Evolutionary conservation across 495 filamentous ascomycete genomes (phyloP).

Genomic region (Thermothielavioides terrestris): DNA sequence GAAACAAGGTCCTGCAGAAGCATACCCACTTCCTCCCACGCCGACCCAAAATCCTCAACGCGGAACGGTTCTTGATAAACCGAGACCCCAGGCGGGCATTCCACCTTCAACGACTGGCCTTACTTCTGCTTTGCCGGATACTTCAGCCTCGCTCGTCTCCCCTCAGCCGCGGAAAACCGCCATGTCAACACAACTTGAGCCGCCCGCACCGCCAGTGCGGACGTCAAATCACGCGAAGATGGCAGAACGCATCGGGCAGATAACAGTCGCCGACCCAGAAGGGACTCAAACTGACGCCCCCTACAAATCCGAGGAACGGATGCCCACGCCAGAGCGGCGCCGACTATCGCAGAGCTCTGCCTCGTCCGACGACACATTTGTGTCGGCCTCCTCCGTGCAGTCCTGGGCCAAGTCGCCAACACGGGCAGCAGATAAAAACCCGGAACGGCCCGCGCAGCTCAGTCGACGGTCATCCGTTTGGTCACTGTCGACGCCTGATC

Average conservation of each 20-base stretch:
- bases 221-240: neutral
- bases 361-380: conserved; percentile 39
- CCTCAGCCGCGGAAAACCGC: conserved; percentile 13
- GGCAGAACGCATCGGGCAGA: neutral
- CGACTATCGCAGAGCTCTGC: conserved; percentile 19
- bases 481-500: conserved; percentile 4
- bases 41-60: neutral
- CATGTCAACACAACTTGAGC: conserved; percentile 15
- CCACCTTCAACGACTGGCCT: conserved; percentile 8
- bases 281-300: neutral
- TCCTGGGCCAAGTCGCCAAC: conserved; percentile 23
- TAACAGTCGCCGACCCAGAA: neutral
- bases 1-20: neutral
- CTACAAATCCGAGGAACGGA: too few species aligned
- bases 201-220: conserved; percentile 9
- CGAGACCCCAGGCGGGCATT: neutral
- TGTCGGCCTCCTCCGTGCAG: conserved; percentile 38
- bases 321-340: conserved; percentile 3
- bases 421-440: neutral
- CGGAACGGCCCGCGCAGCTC: neutral
- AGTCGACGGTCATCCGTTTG: conserved; percentile 1
- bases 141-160: conserved; percentile 8
- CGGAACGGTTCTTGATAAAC: neutral
- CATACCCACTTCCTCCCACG: neutral
- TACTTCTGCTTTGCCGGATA: neutral